Conservation (phyloP, 1,139 yeast genomes). For the Yamadazyma diddensiae region DNA sequence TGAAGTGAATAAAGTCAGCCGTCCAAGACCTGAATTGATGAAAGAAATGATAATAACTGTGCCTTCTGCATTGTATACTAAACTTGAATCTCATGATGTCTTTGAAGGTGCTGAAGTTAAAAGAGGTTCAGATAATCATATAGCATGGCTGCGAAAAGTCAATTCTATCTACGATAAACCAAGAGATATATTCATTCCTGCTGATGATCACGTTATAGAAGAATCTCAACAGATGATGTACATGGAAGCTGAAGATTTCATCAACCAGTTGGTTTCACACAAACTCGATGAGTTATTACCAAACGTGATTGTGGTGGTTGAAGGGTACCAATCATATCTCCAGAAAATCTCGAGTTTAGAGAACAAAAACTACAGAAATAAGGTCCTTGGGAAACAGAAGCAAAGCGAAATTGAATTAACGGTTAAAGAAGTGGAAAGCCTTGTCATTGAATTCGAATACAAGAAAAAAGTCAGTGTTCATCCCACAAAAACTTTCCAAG, state of each 20-base stretch:
- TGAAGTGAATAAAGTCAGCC: slow-evolving; percentile 47
- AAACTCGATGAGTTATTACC: slow-evolving; percentile 3
- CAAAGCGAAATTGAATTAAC: slow-evolving; percentile 20
- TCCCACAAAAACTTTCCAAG: slow-evolving; percentile 43
- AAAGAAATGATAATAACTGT: slow-evolving; percentile 47
- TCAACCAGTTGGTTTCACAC: slow-evolving; percentile 30
- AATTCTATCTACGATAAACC: slow-evolving; percentile 41
- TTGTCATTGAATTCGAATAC: slow-evolving; percentile 29
- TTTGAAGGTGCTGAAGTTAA: slow-evolving; percentile 37
- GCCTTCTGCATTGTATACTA: too few species aligned
- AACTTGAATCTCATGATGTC: slow-evolving; percentile 7
- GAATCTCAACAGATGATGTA: slow-evolving; percentile 46
- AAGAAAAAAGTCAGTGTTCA: slow-evolving; percentile 42
- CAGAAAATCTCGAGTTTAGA: slow-evolving; percentile 42
- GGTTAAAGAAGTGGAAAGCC: slow-evolving; percentile 35
- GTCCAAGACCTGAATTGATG: slow-evolving; percentile 50
- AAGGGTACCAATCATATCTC: slow-evolving; percentile 46
- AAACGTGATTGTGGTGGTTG: slow-evolving; percentile 42
- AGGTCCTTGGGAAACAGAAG: slow-evolving; percentile 25
- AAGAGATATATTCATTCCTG: slow-evolving; percentile 55
- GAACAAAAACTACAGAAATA: slow-evolving; percentile 43
- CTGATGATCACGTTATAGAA: slow-evolving; percentile 31
- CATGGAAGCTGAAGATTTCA: slow-evolving; percentile 45
- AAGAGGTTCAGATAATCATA: slow-evolving; percentile 6
- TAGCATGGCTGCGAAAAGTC: slow-evolving; percentile 35